A percentile compares a stretch with the other conserved stretches of the same genome.
Evolutionary conservation across 352 stramenopile genomes (phyloP).

Genomic region (Phytophthora quininea): DNA sequence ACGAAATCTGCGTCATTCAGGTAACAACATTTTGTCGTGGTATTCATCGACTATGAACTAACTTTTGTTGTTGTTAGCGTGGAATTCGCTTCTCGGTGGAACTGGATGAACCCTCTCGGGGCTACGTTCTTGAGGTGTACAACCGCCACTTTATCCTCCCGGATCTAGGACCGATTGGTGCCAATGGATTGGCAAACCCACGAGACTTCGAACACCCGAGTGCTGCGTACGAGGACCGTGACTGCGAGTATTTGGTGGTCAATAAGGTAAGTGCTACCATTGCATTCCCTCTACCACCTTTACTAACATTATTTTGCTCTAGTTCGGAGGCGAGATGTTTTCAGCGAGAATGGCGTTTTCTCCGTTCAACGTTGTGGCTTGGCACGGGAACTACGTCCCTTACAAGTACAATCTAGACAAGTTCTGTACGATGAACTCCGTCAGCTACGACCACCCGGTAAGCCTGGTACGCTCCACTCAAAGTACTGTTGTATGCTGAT

Average conservation of each 20-base stretch:
- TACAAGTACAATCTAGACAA: slow-evolving; percentile 97
- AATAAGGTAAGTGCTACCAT: slow-evolving; percentile 83
- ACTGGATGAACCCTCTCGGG: slow-evolving; percentile 80
- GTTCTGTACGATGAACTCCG: slow-evolving; percentile 96
- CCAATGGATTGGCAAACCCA: slow-evolving; percentile 96
- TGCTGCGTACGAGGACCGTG: slow-evolving; percentile 90
- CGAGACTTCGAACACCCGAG: slow-evolving; percentile 94
- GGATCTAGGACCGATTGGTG: slow-evolving; percentile 95
- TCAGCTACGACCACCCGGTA: slow-evolving; percentile 95
- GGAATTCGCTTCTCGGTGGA: slow-evolving; percentile 95
- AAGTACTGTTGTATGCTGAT: too few relatives aligned
- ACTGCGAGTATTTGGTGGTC: slow-evolving; percentile 71
- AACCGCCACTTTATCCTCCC: slow-evolving; percentile 95
- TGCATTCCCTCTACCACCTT: too few relatives aligned
- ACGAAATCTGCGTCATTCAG: slow-evolving; percentile 96
- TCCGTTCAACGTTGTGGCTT: slow-evolving; percentile 98
- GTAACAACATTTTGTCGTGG: slow-evolving; percentile 12
- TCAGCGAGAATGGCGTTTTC: slow-evolving; percentile 82
- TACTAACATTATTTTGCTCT: neutral
- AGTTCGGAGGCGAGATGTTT: slow-evolving; percentile 93
- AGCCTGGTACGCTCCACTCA: too few relatives aligned
- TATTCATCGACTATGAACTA: too few relatives aligned
- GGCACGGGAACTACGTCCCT: slow-evolving; percentile 97
- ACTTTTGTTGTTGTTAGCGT: slow-evolving; percentile 37
- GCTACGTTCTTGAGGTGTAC: slow-evolving; percentile 97